phyloP scores from a whole-genome alignment of 2,329 filamentous ascomycete species.

The Cercospora brassicicola region DNA sequence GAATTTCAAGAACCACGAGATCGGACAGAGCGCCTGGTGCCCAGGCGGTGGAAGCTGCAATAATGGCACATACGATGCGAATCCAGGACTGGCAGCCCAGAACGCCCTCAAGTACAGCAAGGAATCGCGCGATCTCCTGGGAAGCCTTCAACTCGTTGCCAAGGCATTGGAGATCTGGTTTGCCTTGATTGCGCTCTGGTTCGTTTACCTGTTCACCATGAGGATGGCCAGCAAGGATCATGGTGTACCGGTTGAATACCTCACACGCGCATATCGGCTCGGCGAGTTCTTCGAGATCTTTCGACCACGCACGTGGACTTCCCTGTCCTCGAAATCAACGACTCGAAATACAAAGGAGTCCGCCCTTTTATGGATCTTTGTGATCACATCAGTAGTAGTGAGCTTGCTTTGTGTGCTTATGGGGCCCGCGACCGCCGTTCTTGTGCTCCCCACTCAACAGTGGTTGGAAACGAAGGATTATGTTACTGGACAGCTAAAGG shows the following conservation, averaged over 20 bases:
- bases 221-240: conserved; percentile 26
- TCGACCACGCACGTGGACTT: background rate
- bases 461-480: conserved; percentile 25
- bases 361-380: background rate
- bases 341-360: background rate
- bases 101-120: background rate
- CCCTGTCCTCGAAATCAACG: background rate
- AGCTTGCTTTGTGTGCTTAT: background rate
- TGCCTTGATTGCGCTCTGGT: conserved; percentile 30
- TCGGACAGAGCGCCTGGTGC: conserved; percentile 37
- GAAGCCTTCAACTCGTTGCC: conserved; percentile 36
- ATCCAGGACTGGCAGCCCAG: background rate
- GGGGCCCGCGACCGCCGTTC: conserved; percentile 32
- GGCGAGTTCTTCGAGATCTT: background rate
- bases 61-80: conserved; percentile 10
- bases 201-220: conserved; percentile 36
- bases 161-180: conserved; percentile 41
- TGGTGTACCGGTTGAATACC: conserved; percentile 35
- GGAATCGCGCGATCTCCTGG: conserved; percentile 26
- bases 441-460: conserved; percentile 33
- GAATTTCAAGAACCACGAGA: conserved; percentile 32
- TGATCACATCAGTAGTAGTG: background rate
- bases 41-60: conserved; percentile 25
- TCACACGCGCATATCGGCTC: conserved; percentile 21
- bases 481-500: background rate